These are phyloP conservation scores for Aspergillus carbonarius DNA, from an alignment of 2,329 filamentous ascomycete genomes.

Conservation along the genomic window DNA sequence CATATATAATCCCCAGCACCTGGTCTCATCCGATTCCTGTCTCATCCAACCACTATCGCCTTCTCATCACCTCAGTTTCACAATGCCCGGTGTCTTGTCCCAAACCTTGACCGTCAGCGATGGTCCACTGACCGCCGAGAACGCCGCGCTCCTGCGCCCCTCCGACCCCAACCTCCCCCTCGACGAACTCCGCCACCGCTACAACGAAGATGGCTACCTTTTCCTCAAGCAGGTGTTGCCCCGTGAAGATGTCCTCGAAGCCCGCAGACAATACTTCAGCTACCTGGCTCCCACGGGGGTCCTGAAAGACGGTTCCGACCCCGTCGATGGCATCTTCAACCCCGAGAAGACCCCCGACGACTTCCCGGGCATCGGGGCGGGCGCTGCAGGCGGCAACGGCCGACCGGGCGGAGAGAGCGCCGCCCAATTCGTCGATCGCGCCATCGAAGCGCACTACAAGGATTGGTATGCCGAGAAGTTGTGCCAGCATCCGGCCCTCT, in stretches of 20 bases:
- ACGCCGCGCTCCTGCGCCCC: constrained; percentile 44
- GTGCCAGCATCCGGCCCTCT: constrained; percentile 53
- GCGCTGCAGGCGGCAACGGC: constrained; percentile 46
- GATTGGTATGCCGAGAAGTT: constrained; percentile 56
- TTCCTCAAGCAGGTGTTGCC: constrained; percentile 57
- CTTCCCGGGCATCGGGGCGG: constrained; percentile 57
- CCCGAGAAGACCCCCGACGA: constrained; percentile 41
- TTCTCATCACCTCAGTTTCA: not conserved
- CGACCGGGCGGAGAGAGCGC: constrained; percentile 47
- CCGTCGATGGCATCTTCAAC: constrained; percentile 57
- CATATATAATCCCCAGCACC: not conserved
- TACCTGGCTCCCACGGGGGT: constrained; percentile 57
- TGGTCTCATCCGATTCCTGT: not conserved
- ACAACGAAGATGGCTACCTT: constrained; percentile 54
- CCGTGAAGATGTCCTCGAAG: constrained; percentile 52
- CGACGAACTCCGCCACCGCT: constrained; percentile 50
- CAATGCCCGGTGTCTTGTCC: constrained; percentile 16
- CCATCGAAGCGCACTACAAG: constrained; percentile 55
- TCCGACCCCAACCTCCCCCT: constrained; percentile 48
- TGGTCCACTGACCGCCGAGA: constrained; percentile 46
- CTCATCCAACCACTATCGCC: not conserved
- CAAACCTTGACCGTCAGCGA: constrained; percentile 41
- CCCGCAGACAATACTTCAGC: constrained; percentile 55
- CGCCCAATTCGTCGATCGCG: constrained; percentile 49
- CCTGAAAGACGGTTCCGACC: constrained; percentile 52